Evolutionary conservation across 139 green algal genomes (phyloP), one percentile per base, ranked within the genome.

Genomic region (Haematococcus lacustris): DNA sequence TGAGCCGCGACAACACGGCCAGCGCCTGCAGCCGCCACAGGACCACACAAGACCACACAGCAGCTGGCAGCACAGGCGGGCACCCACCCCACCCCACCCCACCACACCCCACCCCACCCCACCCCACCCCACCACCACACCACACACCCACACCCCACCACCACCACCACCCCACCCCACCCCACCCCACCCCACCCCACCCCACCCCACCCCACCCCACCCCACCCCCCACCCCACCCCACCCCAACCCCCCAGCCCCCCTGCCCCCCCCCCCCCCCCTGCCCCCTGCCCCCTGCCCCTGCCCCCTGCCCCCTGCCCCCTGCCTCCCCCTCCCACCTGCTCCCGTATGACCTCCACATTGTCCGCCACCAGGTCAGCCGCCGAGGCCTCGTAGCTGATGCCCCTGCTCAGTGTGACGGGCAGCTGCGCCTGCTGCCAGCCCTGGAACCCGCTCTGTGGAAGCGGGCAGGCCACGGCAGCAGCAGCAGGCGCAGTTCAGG

Each of bases 361-460:
- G 53, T 88, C 80, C 17, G 47, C 53, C n/a, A 87, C 69, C 17
- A 81, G 51, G 30, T 73, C 83, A 39, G 82, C 64, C 38, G 79
- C 32, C 1, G 50, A 35, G 30, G 70, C 76, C 2, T 79, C 76
- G 60, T 84, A 84, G 26, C 75, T 67, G 3, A 34, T 53, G 3
- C 38, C 70, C 17, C 70, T 38, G 40, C 51, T 73, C 3, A 53
- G 51, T 41, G 65, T 61, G 51, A 88, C 69, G 2, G 40, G 64
- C 67, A 84, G 75, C 30, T 73, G 78, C 4, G 78, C 74, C 2
- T 60, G 53, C 41, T 47, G 26, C 78, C 83, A 88, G 25, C 26
- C 78, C 1, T n/a, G 28, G 78, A 86, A 88, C 30, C 83, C 83
- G 43, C 75, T 82, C 60, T 67, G 60, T 72, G 79, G 78, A 40